Evolutionary conservation across 169 alveolate genomes (phyloP).

Genomic region (Plasmodium falciparum): DNA sequence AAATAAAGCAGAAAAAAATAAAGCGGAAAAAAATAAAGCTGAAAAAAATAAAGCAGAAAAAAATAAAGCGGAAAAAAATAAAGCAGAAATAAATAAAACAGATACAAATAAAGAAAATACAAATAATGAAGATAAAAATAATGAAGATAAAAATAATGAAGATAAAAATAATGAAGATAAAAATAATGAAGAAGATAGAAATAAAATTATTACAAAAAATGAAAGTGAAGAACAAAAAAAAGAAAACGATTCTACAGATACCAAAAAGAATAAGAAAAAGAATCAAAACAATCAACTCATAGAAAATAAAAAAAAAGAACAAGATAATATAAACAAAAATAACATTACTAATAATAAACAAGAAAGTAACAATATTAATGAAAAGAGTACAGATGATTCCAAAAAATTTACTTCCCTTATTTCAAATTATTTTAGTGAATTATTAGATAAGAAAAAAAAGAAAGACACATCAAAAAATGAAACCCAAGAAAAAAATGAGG

Average conservation of each 20-base stretch:
- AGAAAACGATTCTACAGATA: neutral
- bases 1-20: conserved; percentile 8
- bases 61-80: neutral
- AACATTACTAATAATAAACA: neutral
- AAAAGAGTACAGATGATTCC: too few relatives aligned
- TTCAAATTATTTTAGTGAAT: conserved; percentile 23
- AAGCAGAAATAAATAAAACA: neutral
- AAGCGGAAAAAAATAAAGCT: neutral
- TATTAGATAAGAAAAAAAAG: conserved; percentile 37
- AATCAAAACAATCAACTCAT: neutral
- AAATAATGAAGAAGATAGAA: neutral
- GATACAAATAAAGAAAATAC: too few relatives aligned
- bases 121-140: neutral
- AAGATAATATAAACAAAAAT: conserved; percentile 8
- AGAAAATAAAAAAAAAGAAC: neutral
- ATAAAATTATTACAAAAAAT: too few relatives aligned
- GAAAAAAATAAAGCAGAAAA: neutral
- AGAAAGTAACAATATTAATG: conserved; percentile 11
- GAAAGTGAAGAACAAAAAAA: neutral
- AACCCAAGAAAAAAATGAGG: neutral
- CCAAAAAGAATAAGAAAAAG: conserved; percentile 27
- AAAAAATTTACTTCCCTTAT: too few relatives aligned
- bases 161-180: neutral
- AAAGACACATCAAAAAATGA: neutral
- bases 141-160: neutral